Base-by-base conservation (phyloP, 768 basidiomycete species). In the Coprinellus micaceus region DNA sequence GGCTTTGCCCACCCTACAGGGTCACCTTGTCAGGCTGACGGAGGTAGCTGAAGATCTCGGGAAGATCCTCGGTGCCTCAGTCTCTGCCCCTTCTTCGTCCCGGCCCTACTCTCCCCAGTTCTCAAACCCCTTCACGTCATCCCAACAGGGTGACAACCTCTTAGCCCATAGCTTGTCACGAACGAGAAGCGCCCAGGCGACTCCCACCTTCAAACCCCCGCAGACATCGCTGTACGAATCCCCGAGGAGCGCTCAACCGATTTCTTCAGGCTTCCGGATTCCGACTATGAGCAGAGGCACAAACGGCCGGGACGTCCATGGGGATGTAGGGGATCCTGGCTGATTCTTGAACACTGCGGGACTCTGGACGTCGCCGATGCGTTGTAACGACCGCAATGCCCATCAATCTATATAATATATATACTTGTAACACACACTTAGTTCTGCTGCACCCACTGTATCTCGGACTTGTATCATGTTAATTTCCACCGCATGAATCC, bases 21-120 rank as follows among this genome's bases (percentile, higher is more conserved):
- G 75, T 53, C 84, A 85, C 64, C 85, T 93, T 75, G 82, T 86
- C 39, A 81, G 82, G 60, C 78, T 97, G 55, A 90, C 88, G 21
- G 88, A 90, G 63, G 82, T 86, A 12, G 92, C 93, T 11, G 86
- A 95, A 69, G 91, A 91, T 67, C 89, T 94, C 63, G 86, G 90
- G 48, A 90, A 92, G 61, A 76, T 96, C 47, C 74, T 95, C 17
- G 90, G 92, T 64, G 87, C 93, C 46, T 92, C 89, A 13, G 33
- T 13, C 33, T 33, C 90, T 61, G 82, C 91, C 41, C 82, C 85
- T 10, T 71, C 81, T 15, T 79, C 80, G 9, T 57, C 73, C 39
- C 76, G 83, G 37, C 76, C 86, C 12, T 82, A 81, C 65, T 86
- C 88, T 40, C 87, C 89, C 9, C 75, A 83, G 69, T 69, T 76